Percentiles rank a stretch among this genome's conserved stretches.
Evolutionary conservation across 1,284 basidiomycete genomes (phyloP).

Genomic region (Schizophyllum amplum): DNA sequence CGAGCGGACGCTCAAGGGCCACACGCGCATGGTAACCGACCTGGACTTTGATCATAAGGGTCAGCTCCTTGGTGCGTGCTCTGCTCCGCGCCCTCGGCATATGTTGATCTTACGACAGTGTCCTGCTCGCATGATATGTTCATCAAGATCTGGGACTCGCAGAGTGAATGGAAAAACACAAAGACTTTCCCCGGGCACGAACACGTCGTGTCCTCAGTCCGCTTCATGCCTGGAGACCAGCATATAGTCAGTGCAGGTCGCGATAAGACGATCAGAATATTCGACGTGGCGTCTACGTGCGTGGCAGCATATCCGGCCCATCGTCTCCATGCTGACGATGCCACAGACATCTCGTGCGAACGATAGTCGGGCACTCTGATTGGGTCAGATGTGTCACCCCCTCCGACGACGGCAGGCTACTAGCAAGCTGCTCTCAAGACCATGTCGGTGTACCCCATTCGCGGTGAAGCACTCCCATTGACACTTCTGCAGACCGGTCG

Average conservation of each 20-base stretch:
- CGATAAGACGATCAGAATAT: conserved; percentile 81
- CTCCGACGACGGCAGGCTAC: conserved; percentile 66
- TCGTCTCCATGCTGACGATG: conserved; percentile 8
- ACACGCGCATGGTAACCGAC: conserved; percentile 84
- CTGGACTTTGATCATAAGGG: conserved; percentile 86
- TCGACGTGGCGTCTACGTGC: conserved; percentile 79
- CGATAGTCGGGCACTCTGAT: conserved; percentile 49
- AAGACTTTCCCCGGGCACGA: conserved; percentile 88
- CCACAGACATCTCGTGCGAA: conserved; percentile 49
- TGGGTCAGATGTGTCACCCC: conserved; percentile 62
- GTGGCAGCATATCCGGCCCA: conserved; percentile 18
- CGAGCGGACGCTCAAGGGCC: conserved; percentile 86
- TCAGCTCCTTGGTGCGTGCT: conserved; percentile 59
- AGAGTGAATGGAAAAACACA: conserved; percentile 83
- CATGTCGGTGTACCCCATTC: conserved; percentile 42
- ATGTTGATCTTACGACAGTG: conserved; percentile 33
- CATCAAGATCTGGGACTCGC: conserved; percentile 87
- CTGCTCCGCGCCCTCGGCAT: conserved; percentile 1
- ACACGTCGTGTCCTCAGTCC: conserved; percentile 80
- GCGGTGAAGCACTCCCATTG: conserved; percentile 3
- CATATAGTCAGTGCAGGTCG: conserved; percentile 80
- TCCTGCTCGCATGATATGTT: conserved; percentile 87
- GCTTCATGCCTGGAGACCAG: conserved; percentile 81
- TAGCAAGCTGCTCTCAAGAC: conserved; percentile 81
- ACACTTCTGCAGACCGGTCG: conserved; percentile 64